Percentiles rank a stretch among this genome's conserved stretches.
Conservation (phyloP, 805 yeast species). For the Sugiyamaella mastotermitis region DNA sequence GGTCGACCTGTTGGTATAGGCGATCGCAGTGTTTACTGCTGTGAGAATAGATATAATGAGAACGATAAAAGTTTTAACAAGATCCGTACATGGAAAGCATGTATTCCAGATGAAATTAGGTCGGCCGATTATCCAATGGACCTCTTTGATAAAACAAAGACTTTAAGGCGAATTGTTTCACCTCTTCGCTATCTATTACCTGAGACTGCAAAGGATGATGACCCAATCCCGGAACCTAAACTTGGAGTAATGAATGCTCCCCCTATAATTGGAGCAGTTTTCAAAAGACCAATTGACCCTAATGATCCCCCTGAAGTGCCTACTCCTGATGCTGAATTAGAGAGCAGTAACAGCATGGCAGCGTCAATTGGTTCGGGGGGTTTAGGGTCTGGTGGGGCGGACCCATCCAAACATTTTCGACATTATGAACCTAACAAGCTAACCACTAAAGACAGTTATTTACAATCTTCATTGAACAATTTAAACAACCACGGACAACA, state of each 20-base stretch:
- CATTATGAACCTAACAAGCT: no score
- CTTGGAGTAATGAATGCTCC: constrained; percentile 84
- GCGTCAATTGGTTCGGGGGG: not conserved
- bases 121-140: constrained; percentile 36
- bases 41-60: constrained; percentile 93
- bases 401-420: not conserved
- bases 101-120: constrained; percentile 94
- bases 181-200: constrained; percentile 78
- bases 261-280: constrained; percentile 90
- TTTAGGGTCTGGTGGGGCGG: not conserved
- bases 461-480: not conserved
- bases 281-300: constrained; percentile 63
- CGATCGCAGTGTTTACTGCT: constrained; percentile 68
- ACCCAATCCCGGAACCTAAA: constrained; percentile 76
- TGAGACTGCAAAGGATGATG: constrained; percentile 61
- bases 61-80: constrained; percentile 84
- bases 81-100: constrained; percentile 97
- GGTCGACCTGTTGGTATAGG: constrained; percentile 84
- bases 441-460: no score
- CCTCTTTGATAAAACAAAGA: constrained; percentile 69
- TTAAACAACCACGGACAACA: not conserved
- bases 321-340: constrained; percentile 8
- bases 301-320: constrained; percentile 53
- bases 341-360: not conserved
- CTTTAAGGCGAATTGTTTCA: constrained; percentile 69